These are phyloP conservation scores for Picea abies DNA, from an alignment of 83 land plant genomes.

Conservation along the genomic window DNA sequence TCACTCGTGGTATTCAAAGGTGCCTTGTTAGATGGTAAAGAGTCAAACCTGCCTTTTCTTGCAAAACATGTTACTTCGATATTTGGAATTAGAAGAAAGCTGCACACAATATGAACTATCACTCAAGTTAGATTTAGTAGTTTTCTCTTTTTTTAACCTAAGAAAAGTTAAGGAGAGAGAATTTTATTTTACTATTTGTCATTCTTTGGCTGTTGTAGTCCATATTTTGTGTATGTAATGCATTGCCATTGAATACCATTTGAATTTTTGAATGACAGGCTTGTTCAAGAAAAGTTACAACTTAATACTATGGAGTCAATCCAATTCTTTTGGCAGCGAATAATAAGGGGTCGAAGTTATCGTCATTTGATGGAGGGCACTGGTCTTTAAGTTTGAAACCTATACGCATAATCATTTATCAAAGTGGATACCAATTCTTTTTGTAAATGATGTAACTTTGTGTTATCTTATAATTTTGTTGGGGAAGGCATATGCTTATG, in stretches of 20 bases:
- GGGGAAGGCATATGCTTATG: too few relatives aligned
- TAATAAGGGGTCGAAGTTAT: conserved; percentile 74
- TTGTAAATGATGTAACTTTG: too few relatives aligned
- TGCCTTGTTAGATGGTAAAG: conserved; percentile 86
- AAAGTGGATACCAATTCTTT: too few relatives aligned
- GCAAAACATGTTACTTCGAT: not conserved
- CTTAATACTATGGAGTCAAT: conserved; percentile 30
- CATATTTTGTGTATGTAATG: not conserved
- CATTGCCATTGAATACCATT: not conserved
- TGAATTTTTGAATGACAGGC: conserved; percentile 45
- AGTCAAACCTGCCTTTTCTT: not conserved
- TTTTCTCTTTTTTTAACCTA: not conserved
- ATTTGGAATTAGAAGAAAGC: not conserved
- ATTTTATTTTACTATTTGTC: not conserved
- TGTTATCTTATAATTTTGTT: too few relatives aligned
- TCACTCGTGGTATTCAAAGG: conserved; percentile 67
- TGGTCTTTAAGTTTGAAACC: conserved; percentile 20
- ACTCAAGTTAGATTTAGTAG: not conserved
- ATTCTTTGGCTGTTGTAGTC: not conserved
- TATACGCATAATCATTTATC: too few relatives aligned
- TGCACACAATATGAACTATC: not conserved
- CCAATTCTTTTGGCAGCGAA: conserved; percentile 62
- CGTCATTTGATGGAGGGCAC: conserved; percentile 75
- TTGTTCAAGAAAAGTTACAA: conserved; percentile 61
- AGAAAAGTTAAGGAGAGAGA: not conserved